phyloP scores from a whole-genome alignment of 768 basidiomycete species.

The Boletus edulis region DNA sequence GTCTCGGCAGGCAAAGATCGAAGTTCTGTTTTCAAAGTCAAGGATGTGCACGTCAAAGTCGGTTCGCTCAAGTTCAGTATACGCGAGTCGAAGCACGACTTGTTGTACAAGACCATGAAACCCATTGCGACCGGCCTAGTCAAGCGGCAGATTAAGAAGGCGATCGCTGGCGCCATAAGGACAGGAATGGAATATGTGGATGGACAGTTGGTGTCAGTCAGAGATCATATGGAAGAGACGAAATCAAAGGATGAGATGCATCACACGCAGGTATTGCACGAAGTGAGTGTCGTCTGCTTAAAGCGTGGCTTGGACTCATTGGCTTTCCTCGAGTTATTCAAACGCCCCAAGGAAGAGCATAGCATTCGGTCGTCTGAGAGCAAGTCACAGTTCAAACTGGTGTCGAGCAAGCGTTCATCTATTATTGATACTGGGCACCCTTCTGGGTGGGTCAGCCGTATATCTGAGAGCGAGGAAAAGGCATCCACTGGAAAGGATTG shows the following conservation, averaged over 20 bases:
- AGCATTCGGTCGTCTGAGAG: constrained; percentile 36
- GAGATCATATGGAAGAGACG: constrained; percentile 74
- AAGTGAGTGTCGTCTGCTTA: constrained; percentile 36
- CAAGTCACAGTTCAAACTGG: constrained; percentile 77
- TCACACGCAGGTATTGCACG: constrained; percentile 55
- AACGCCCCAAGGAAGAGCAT: constrained; percentile 53
- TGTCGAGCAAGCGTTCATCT: constrained; percentile 66
- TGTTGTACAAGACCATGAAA: constrained; percentile 81
- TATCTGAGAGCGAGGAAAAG: constrained; percentile 39
- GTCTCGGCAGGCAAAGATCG: constrained; percentile 58
- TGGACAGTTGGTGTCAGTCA: constrained; percentile 83
- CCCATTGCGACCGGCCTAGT: constrained; percentile 80
- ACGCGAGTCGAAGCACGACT: constrained; percentile 87
- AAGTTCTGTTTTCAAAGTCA: constrained; percentile 70
- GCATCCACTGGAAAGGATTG: constrained; percentile 46
- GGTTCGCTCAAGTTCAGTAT: constrained; percentile 88
- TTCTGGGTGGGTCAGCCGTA: constrained; percentile 69
- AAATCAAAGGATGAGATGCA: constrained; percentile 40
- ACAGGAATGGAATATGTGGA: constrained; percentile 88
- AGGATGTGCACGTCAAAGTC: constrained; percentile 74
- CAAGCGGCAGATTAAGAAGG: constrained; percentile 67
- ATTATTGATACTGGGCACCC: constrained; percentile 66
- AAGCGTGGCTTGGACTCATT: background rate
- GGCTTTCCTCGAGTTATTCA: constrained; percentile 46
- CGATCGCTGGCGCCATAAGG: constrained; percentile 61